Conservation (phyloP, 805 yeast species). For the Isabelozyma heimii region DNA sequence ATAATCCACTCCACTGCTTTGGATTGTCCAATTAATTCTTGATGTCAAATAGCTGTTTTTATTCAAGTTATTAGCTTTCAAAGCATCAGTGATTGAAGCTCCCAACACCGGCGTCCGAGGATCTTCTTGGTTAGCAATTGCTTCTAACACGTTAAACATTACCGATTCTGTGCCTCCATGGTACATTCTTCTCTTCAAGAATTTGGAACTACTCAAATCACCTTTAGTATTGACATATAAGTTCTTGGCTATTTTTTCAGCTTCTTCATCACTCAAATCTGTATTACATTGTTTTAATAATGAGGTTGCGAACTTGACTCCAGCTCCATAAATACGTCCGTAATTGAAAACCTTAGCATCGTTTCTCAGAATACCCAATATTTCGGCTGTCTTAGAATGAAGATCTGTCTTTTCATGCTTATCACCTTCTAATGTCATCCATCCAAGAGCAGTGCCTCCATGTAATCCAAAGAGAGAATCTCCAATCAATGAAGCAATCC, state of each 20-base stretch:
- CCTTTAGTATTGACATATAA: conserved; percentile 89
- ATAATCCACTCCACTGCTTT: conserved; percentile 96
- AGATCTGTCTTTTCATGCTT: conserved; percentile 89
- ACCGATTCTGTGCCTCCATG: conserved; percentile 93
- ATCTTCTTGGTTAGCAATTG: conserved; percentile 73
- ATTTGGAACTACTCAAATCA: conserved; percentile 7
- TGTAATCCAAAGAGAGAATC: conserved; percentile 86
- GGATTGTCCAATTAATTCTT: conserved; percentile 96
- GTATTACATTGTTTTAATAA: conserved; percentile 83
- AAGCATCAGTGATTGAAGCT: conserved; percentile 87
- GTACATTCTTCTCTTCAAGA: conserved; percentile 43
- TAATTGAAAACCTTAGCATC: conserved; percentile 96
- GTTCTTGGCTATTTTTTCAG: conserved; percentile 58
- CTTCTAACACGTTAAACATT: conserved; percentile 83
- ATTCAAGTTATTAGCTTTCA: conserved; percentile 61
- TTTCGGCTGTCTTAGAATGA: conserved; percentile 89
- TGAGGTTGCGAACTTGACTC: conserved; percentile 84
- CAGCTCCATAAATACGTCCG: conserved; percentile 98
- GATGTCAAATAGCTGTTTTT: conserved; percentile 77
- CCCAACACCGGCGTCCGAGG: conserved; percentile 93
- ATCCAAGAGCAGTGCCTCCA: conserved; percentile 95
- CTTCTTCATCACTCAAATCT: conserved; percentile 60
- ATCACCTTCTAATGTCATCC: conserved; percentile 99
- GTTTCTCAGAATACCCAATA: conserved; percentile 82
- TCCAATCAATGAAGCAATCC: conserved; percentile 96